Evolutionary conservation across 2,329 filamentous ascomycete species (phyloP).

Genomic region (Claviceps fusiformis): DNA sequence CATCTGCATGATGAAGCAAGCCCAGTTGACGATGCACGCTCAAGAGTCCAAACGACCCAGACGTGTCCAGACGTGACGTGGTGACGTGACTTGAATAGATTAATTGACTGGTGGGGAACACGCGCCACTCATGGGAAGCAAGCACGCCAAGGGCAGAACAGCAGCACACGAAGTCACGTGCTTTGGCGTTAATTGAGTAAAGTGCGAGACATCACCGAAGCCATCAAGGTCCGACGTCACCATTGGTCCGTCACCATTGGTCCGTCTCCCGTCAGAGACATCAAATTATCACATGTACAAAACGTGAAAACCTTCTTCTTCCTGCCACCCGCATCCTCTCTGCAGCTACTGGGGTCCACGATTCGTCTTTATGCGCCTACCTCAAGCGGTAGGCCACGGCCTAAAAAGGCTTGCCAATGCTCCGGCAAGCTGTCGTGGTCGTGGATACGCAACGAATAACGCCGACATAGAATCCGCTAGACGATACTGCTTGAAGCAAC

Average conservation of each 20-base stretch:
- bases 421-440: conserved; percentile 21
- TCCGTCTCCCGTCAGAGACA: no score
- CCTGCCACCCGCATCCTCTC: neutral
- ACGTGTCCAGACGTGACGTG: neutral
- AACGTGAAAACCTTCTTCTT: neutral
- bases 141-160: no score
- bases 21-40: neutral
- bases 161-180: conserved; percentile 25
- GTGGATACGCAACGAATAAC: conserved; percentile 35
- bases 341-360: neutral
- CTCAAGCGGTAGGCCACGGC: conserved; percentile 22
- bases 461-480: conserved; percentile 39
- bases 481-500: conserved; percentile 38
- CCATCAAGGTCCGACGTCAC: no score
- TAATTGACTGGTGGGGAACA: conserved; percentile 16
- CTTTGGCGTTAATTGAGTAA: neutral
- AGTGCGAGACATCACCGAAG: no score
- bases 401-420: conserved; percentile 22
- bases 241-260: no score
- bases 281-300: no score
- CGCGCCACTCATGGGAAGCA: conserved; percentile 23
- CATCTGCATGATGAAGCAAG: conserved; percentile 22
- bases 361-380: conserved; percentile 23
- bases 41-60: no score
- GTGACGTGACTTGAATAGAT: neutral